phyloP scores from a whole-genome alignment of 2,329 filamentous ascomycete species.

The Zarea fungicola region DNA sequence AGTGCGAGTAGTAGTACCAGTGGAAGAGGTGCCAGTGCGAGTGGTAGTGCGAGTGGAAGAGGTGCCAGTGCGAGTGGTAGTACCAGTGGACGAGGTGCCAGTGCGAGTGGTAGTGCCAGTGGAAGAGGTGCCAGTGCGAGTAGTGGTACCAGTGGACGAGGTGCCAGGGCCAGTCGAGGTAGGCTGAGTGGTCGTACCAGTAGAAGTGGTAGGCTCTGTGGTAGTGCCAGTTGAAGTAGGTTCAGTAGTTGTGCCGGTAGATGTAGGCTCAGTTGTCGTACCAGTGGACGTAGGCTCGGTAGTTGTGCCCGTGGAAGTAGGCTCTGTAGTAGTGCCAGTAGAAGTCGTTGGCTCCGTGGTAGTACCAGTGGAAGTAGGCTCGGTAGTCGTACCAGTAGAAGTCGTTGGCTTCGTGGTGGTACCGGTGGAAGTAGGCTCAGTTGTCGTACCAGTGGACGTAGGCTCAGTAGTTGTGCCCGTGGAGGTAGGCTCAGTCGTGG shows the following conservation, averaged over 20 bases:
- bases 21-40: slow-evolving; percentile 14
- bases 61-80: not conserved
- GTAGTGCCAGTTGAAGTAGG: not conserved
- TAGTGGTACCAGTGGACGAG: not conserved
- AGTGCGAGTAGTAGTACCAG: not conserved
- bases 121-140: not conserved
- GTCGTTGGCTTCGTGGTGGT: not conserved
- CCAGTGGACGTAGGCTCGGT: slow-evolving; percentile 4
- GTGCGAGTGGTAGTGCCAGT: not conserved
- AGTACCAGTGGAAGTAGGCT: slow-evolving; percentile 13
- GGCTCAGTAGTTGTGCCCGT: slow-evolving; percentile 14
- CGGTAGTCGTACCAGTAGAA: not conserved
- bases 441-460: slow-evolving; percentile 10
- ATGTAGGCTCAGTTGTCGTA: not conserved
- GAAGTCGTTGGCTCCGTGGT: no score
- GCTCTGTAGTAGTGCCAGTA: not conserved
- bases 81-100: not conserved
- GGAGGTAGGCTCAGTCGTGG: not conserved
- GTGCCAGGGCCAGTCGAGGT: not conserved
- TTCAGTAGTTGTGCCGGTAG: not conserved
- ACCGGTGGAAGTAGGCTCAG: slow-evolving; percentile 1
- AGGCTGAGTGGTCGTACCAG: not conserved
- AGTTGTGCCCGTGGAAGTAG: not conserved
- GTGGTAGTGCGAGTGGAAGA: not conserved
- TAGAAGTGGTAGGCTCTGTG: slow-evolving; percentile 8